These are phyloP conservation scores for Lipomyces oligophaga DNA, from an alignment of 805 yeast genomes.

Conservation along the genomic window DNA sequence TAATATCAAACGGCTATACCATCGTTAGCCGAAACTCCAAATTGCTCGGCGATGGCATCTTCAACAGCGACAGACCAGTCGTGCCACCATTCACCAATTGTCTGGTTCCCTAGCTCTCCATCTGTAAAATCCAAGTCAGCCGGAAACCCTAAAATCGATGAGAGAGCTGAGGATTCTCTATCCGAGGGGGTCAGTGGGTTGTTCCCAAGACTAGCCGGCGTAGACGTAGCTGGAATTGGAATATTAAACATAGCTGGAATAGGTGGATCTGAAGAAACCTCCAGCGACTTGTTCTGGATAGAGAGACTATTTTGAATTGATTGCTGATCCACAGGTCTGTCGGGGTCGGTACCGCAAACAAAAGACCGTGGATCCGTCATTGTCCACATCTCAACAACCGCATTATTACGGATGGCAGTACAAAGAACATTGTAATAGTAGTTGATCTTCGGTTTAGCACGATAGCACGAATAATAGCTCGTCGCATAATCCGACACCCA, in stretches of 20 bases:
- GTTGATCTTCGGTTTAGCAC: not conserved
- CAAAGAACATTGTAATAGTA: not conserved
- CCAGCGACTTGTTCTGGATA: no score
- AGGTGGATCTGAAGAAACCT: no score
- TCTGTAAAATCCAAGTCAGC: not conserved
- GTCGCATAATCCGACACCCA: conserved; percentile 6
- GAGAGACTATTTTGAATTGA: no score
- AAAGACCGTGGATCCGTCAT: no score
- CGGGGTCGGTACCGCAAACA: no score
- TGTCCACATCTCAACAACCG: not conserved
- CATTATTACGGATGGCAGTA: not conserved
- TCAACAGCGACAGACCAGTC: conserved; percentile 23
- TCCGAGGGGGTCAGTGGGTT: not conserved
- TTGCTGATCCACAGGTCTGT: no score
- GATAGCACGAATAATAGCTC: conserved; percentile 1
- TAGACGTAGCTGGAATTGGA: conserved; percentile 1
- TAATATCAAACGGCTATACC: not conserved
- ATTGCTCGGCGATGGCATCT: conserved; percentile 2
- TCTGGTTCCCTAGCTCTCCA: not conserved
- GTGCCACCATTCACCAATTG: conserved; percentile 28
- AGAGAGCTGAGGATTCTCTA: conserved; percentile 4
- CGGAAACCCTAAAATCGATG: not conserved
- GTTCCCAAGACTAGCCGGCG: not conserved
- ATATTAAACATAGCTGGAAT: not conserved
- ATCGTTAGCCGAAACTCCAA: not conserved